A percentile compares a stretch with the other conserved stretches of the same genome.
Conservation (phyloP, 225 moss, liverwort and hornwort genomes). For the Physcomitrium patens region DNA sequence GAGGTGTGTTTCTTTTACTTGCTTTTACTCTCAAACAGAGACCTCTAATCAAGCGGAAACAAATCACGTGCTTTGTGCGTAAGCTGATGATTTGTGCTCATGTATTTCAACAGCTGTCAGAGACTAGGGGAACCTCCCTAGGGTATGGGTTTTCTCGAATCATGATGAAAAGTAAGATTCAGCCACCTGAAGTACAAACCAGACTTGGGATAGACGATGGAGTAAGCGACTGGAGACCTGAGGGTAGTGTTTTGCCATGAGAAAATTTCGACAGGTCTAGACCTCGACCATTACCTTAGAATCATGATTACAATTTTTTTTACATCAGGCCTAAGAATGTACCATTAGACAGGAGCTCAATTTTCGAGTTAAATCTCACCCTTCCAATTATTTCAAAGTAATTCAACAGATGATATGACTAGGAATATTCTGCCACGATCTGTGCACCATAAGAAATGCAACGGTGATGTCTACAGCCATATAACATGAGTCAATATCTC, state of each 20-base stretch:
- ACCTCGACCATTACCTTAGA: slow-evolving; percentile 15
- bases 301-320: slow-evolving; percentile 5
- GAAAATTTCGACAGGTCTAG: slow-evolving; percentile 14
- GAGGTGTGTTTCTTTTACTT: slow-evolving; percentile 53
- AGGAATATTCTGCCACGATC: not conserved
- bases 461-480: not conserved
- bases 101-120: slow-evolving; percentile 61
- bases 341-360: slow-evolving; percentile 25
- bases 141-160: slow-evolving; percentile 88
- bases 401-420: too few relatives aligned
- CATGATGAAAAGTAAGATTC: slow-evolving; percentile 62
- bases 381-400: too few relatives aligned
- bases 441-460: not conserved
- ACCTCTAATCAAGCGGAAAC: too few relatives aligned
- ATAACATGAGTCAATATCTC: not conserved
- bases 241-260: slow-evolving; percentile 50
- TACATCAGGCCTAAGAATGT: slow-evolving; percentile 27
- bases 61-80: too few relatives aligned
- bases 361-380: not conserved
- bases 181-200: slow-evolving; percentile 34
- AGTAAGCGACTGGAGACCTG: slow-evolving; percentile 56
- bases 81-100: not conserved
- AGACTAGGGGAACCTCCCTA: slow-evolving; percentile 79
- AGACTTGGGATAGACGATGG: slow-evolving; percentile 41
- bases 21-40: not conserved